Conservation (phyloP, 1,284 basidiomycete species). For the Laetiporus sulphureus region DNA sequence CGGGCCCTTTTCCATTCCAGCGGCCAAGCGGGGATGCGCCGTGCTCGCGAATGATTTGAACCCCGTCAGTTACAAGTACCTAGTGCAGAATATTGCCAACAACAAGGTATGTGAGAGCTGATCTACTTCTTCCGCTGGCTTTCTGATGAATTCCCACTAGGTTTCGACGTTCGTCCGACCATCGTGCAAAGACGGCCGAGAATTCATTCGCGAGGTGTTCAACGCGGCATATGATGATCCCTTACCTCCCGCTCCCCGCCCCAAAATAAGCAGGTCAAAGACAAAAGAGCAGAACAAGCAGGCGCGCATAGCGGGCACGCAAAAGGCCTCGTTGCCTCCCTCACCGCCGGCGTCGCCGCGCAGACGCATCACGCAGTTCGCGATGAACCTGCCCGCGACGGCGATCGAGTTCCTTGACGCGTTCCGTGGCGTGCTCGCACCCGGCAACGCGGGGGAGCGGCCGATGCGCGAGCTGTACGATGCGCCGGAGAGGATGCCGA, state of each 20-base stretch:
- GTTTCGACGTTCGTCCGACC: conserved; percentile 63
- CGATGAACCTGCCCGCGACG: conserved; percentile 96
- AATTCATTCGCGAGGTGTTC: conserved; percentile 68
- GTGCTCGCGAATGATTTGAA: conserved; percentile 96
- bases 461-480: conserved; percentile 42
- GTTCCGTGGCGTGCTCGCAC: conserved; percentile 67
- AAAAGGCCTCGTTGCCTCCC: conserved; percentile 2
- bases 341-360: conserved; percentile 29
- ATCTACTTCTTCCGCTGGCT: neutral
- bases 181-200: conserved; percentile 78
- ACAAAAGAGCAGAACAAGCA: conserved; percentile 22
- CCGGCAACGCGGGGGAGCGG: conserved; percentile 26
- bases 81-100: conserved; percentile 63
- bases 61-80: conserved; percentile 78
- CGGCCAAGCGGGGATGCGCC: conserved; percentile 83
- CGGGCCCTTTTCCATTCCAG: conserved; percentile 93
- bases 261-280: conserved; percentile 35
- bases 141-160: conserved; percentile 32
- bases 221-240: conserved; percentile 52
- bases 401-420: conserved; percentile 90
- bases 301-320: neutral
- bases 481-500: conserved; percentile 52
- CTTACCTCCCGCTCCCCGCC: conserved; percentile 48
- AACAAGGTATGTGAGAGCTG: conserved; percentile 61
- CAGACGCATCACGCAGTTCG: conserved; percentile 74